Conservation (phyloP, 768 basidiomycete genomes). For the Heimioporus sp. region DNA sequence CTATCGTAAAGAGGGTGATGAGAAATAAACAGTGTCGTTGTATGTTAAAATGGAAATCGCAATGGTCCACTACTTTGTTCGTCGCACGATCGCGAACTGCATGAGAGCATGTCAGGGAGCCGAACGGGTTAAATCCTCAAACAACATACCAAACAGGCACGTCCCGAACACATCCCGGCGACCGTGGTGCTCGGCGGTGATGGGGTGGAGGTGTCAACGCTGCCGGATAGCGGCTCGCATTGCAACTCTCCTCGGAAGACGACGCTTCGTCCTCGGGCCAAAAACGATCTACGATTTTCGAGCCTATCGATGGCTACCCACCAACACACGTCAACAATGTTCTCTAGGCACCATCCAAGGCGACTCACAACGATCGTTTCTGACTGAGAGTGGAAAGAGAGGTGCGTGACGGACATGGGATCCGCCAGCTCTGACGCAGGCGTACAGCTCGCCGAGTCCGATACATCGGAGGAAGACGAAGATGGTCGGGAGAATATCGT, state of each 20-base stretch:
- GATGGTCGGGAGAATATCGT: conserved; percentile 20
- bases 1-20: no score
- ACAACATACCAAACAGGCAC: conserved; percentile 14
- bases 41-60: conserved; percentile 28
- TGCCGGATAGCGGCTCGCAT: conserved; percentile 11
- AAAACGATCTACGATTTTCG: conserved; percentile 29
- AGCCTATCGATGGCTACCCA: conserved; percentile 24
- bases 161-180: conserved; percentile 7
- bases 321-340: conserved; percentile 7
- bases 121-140: background rate
- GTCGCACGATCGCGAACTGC: conserved; percentile 17
- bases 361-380: conserved; percentile 14
- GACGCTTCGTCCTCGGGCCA: conserved; percentile 30
- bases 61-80: conserved; percentile 15
- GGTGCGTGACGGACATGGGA: conserved; percentile 13
- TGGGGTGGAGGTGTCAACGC: conserved; percentile 29
- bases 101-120: background rate
- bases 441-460: conserved; percentile 9
- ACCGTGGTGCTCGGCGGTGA: conserved; percentile 23
- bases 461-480: conserved; percentile 14
- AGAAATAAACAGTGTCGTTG: conserved; percentile 1
- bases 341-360: no score
- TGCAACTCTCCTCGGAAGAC: conserved; percentile 19
- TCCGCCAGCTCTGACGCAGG: conserved; percentile 21
- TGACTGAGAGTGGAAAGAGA: background rate